phyloP scores from a whole-genome alignment of 1,284 basidiomycete species.

The Macrocystidia cucumis region DNA sequence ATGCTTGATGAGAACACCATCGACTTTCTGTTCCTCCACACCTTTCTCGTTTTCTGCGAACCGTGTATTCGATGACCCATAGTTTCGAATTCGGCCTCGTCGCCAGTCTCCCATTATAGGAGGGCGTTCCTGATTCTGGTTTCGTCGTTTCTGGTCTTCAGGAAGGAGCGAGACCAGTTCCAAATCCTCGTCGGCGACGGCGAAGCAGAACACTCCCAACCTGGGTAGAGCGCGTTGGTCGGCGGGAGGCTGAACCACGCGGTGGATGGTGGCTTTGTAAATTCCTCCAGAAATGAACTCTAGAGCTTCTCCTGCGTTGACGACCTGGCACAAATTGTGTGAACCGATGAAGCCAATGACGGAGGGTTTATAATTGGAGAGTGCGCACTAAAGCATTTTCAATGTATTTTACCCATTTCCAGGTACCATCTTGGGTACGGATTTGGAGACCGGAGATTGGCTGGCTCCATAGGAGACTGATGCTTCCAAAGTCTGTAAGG shows the following conservation, averaged over 20 bases:
- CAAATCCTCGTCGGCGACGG: constrained; percentile 26
- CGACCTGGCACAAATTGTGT: constrained; percentile 9
- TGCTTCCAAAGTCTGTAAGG: constrained; percentile 40
- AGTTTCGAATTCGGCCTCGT: constrained; percentile 22
- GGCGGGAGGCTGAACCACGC: constrained; percentile 17
- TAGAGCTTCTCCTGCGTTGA: constrained; percentile 22
- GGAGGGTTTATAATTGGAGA: not conserved
- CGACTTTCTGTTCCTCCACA: constrained; percentile 37
- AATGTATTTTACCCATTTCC: constrained; percentile 45
- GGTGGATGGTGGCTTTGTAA: constrained; percentile 38
- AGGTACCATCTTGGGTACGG: constrained; percentile 32
- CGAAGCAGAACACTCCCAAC: constrained; percentile 47
- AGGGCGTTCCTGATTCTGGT: no score
- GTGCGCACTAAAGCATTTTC: constrained; percentile 40
- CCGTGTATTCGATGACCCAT: constrained; percentile 23
- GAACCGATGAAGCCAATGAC: no score
- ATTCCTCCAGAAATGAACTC: constrained; percentile 49
- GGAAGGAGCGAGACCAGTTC: constrained; percentile 29
- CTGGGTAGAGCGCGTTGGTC: constrained; percentile 39
- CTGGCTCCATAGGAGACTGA: constrained; percentile 50
- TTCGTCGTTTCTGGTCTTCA: no score
- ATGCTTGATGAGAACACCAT: constrained; percentile 40
- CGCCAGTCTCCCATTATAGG: constrained; percentile 30
- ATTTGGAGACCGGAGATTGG: constrained; percentile 46
- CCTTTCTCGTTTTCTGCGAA: constrained; percentile 20